Conservation (phyloP, 306 rosid genomes). For the Cucurbita ficifolia region DNA sequence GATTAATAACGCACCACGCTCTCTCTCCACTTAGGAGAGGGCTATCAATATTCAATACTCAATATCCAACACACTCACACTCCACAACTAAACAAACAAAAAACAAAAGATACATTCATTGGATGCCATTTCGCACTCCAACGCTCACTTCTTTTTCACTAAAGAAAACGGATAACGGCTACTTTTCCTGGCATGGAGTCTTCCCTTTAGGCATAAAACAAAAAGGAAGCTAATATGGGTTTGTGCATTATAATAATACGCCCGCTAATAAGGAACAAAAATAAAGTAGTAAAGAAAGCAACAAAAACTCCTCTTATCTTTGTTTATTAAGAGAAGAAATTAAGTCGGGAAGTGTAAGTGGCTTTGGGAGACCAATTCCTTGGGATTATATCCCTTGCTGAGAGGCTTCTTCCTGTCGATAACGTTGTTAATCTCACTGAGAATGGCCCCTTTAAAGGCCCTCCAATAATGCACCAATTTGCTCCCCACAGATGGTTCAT, state of each 20-base stretch:
- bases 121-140: conserved; percentile 27
- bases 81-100: background rate
- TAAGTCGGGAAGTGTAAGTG: conserved; percentile 58
- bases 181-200: conserved; percentile 5
- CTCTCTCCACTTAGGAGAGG: conserved; percentile 85
- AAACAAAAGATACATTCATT: background rate
- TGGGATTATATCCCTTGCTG: conserved; percentile 69
- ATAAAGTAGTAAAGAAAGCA: no score
- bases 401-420: conserved; percentile 35
- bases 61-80: conserved; percentile 8
- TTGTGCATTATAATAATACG: background rate
- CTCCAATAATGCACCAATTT: conserved; percentile 48
- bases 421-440: conserved; percentile 68
- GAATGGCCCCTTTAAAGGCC: conserved; percentile 73
- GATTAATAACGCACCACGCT: conserved; percentile 21
- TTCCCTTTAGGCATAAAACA: background rate
- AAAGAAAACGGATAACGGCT: conserved; percentile 16
- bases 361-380: conserved; percentile 67
- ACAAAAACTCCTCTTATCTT: background rate
- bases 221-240: background rate
- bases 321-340: conserved; percentile 25
- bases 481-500: conserved; percentile 96
- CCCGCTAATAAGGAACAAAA: background rate
- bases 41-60: conserved; percentile 18
- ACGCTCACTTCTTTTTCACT: conserved; percentile 18